A percentile compares a stretch with the other conserved stretches of the same genome.
Conservation (phyloP, 371 early-diverging fungal genomes). For the Circinella minor region DNA sequence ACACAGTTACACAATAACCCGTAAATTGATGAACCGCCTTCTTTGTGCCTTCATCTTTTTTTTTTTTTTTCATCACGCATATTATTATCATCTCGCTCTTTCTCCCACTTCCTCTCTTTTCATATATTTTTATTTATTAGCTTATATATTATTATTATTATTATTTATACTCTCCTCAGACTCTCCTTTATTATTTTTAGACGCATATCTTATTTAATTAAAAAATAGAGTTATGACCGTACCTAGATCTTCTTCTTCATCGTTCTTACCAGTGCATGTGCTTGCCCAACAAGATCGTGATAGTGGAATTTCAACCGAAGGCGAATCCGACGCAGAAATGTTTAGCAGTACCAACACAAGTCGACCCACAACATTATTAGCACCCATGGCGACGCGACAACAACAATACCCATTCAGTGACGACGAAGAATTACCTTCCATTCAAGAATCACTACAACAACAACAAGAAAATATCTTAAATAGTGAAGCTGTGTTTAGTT, state of each 20-base stretch:
- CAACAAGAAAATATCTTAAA: constrained; percentile 5
- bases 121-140: background rate
- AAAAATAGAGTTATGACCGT: background rate
- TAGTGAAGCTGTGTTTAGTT: constrained; percentile 13
- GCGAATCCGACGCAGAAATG: constrained; percentile 35
- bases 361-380: background rate
- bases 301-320: constrained; percentile 45
- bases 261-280: constrained; percentile 17
- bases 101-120: too few relatives aligned
- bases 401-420: constrained; percentile 47
- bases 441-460: constrained; percentile 27
- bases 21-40: background rate
- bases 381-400: background rate
- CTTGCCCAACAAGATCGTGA: constrained; percentile 30
- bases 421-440: constrained; percentile 41
- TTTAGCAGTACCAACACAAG: background rate
- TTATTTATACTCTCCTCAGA: too few relatives aligned
- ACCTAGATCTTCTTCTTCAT: constrained; percentile 16
- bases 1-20: background rate
- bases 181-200: too few relatives aligned
- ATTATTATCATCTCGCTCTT: too few relatives aligned
- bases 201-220: too few relatives aligned
- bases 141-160: background rate
- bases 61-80: background rate
- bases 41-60: background rate